These are phyloP conservation scores for Cercospora nicotianae DNA, from an alignment of 2,329 filamentous ascomycete genomes.

Conservation along the genomic window DNA sequence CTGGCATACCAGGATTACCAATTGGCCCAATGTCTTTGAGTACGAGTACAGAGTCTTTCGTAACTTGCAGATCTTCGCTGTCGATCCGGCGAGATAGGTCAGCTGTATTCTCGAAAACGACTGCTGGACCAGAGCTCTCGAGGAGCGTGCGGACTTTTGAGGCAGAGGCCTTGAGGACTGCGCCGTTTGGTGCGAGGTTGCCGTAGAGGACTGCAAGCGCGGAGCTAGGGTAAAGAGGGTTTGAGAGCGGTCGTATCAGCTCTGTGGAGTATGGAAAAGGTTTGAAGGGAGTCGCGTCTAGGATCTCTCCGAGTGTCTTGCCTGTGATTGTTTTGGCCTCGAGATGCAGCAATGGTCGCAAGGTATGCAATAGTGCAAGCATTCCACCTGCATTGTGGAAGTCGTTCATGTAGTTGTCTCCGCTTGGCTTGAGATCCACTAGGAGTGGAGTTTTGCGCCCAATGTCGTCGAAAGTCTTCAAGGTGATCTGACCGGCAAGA, in stretches of 20 bases:
- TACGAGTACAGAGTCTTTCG: slow-evolving; percentile 48
- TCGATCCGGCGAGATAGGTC: slow-evolving; percentile 52
- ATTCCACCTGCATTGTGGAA: slow-evolving; percentile 57
- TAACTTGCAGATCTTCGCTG: slow-evolving; percentile 47
- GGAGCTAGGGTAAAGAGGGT: slow-evolving; percentile 49
- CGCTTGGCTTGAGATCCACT: slow-evolving; percentile 55
- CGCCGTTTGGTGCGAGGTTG: slow-evolving; percentile 52
- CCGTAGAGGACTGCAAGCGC: slow-evolving; percentile 50
- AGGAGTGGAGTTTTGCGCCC: slow-evolving; percentile 50
- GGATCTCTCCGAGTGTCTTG: slow-evolving; percentile 49
- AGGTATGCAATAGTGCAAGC: slow-evolving; percentile 49
- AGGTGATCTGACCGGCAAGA: slow-evolving; percentile 47
- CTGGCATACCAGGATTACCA: slow-evolving; percentile 56
- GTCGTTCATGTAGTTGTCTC: slow-evolving; percentile 57
- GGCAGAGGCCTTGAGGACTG: slow-evolving; percentile 53
- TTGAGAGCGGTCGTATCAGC: slow-evolving; percentile 47
- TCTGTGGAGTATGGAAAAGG: slow-evolving; percentile 44
- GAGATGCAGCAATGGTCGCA: slow-evolving; percentile 50
- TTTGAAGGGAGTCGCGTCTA: slow-evolving; percentile 47
- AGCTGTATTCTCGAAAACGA: slow-evolving; percentile 51
- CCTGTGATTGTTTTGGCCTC: slow-evolving; percentile 50
- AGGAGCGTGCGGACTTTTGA: slow-evolving; percentile 51
- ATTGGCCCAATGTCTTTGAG: slow-evolving; percentile 53
- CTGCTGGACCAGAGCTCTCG: slow-evolving; percentile 47
- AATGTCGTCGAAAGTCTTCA: slow-evolving; percentile 52